Evolutionary conservation across 441 rosid species (phyloP), one percentile per base, ranked within the genome.

Genomic region (Pelargonium australe): DNA sequence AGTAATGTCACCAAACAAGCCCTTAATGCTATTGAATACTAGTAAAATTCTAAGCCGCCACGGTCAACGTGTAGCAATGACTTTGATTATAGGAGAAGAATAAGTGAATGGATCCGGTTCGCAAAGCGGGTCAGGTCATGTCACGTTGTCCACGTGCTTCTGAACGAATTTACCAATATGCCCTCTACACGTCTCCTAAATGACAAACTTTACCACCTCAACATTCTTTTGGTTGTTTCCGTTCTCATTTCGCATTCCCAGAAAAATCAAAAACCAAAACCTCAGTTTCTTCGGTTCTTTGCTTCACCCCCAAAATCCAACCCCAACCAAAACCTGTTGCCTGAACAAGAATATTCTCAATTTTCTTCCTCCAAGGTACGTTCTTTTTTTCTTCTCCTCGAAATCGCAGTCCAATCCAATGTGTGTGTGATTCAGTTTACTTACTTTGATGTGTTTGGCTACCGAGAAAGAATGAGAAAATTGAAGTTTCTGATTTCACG

Each of bases 391-490:
- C 1, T 47, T 47, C 53, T 7, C 11, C 53, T 9, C 53, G n/a
- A 31, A 31, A 31, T 31, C 5, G 37, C 53, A 47, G 12, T 9
- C n/a, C 53, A 47, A 31, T 31, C 37, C 37, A 31, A 31, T 31
- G 37, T 31, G 37, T 31, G 37, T 47, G 12, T 47, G n/a, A 10
- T 47, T 12, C 12, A 12, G 11, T 17, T 57, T 8, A 57, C 28
- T 57, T 19, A 57, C 25, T 17, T 19, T 17, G 62, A 57, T 57
- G 62, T 57, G 62, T 57, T 57, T 57, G 62, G 28, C 17, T 57
- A 19, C 62, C 62, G 1, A 57, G 62, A 57, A 57, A 16, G 1
- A 6, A 57, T 2, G 62, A 57, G 12, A 25, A 57, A 57, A 57
- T 17, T 57, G 28, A 57, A 17, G 12, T 19, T 57, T 19, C 28